A percentile compares a stretch with the other conserved stretches of the same genome.
These are phyloP conservation scores for Talaromyces liani DNA, from an alignment of 495 filamentous ascomycete genomes.

Conservation along the genomic window DNA sequence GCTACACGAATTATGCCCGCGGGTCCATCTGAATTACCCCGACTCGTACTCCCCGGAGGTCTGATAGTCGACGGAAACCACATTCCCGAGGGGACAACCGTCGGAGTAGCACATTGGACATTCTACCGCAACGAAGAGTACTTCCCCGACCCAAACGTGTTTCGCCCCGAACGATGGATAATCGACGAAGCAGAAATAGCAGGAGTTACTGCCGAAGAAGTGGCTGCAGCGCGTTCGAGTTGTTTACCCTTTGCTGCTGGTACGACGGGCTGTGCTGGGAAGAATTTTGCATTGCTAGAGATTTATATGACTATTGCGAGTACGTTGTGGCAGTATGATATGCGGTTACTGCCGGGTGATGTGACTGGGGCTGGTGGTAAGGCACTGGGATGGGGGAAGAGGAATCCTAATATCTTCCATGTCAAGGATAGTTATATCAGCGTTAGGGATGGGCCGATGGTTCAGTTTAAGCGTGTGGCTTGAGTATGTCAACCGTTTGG, in stretches of 20 bases:
- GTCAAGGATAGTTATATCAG: not conserved
- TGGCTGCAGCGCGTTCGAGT: not conserved
- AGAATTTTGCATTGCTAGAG: conserved; percentile 21
- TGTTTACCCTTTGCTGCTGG: conserved; percentile 18
- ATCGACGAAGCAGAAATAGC: conserved; percentile 15
- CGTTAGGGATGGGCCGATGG: not conserved
- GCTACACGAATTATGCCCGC: conserved; percentile 63
- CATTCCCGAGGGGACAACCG: conserved; percentile 45
- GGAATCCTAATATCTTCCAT: not conserved
- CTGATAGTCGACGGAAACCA: conserved; percentile 46
- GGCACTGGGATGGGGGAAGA: not conserved
- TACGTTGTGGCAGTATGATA: not conserved
- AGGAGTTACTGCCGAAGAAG: conserved; percentile 7
- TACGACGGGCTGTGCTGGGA: conserved; percentile 20
- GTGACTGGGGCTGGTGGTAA: not conserved
- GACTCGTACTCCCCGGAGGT: conserved; percentile 56
- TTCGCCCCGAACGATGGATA: conserved; percentile 51
- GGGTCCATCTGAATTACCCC: conserved; percentile 51
- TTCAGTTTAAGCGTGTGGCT: not conserved
- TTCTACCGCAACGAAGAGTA: conserved; percentile 51
- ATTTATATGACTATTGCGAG: conserved; percentile 17
- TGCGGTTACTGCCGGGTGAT: not conserved
- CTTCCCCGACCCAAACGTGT: conserved; percentile 45
- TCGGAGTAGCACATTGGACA: conserved; percentile 49
- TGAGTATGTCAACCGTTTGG: not conserved